phyloP scores from a whole-genome alignment of 345 rosid species.

The Eutrema heterophyllum region DNA sequence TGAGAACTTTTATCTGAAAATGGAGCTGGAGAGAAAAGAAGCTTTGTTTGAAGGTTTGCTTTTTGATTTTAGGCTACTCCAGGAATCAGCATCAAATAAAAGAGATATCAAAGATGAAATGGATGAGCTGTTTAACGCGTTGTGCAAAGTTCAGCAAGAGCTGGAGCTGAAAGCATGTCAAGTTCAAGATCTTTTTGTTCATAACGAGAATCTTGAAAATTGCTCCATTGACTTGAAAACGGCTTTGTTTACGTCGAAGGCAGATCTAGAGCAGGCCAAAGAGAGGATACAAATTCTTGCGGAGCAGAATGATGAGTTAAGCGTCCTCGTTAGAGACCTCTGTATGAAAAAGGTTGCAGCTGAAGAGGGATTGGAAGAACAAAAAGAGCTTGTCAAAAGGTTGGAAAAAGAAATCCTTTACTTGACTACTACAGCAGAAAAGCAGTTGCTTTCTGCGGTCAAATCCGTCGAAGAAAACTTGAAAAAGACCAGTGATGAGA shows the following conservation, averaged over 20 bases:
- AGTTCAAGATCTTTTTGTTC: slow-evolving; percentile 51
- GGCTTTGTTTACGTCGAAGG: slow-evolving; percentile 43
- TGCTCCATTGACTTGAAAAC: slow-evolving; percentile 45
- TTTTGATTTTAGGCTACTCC: slow-evolving; percentile 84
- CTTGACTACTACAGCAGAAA: slow-evolving; percentile 49
- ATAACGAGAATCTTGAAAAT: slow-evolving; percentile 49
- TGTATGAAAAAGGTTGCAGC: slow-evolving; percentile 55
- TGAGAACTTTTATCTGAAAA: slow-evolving; percentile 57
- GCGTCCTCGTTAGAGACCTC: slow-evolving; percentile 56
- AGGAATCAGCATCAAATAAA: slow-evolving; percentile 73
- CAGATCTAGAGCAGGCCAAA: slow-evolving; percentile 55
- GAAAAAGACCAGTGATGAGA: slow-evolving; percentile 40
- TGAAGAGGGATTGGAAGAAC: slow-evolving; percentile 70
- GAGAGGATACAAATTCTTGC: slow-evolving; percentile 48
- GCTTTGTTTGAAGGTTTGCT: slow-evolving; percentile 71
- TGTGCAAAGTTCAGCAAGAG: slow-evolving; percentile 52
- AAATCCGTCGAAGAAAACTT: slow-evolving; percentile 52
- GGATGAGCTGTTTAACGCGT: slow-evolving; percentile 44
- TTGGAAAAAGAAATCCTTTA: slow-evolving; percentile 78
- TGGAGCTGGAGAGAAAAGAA: slow-evolving; percentile 76
- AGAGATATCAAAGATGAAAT: slow-evolving; percentile 71
- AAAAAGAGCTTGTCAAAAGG: slow-evolving; percentile 57
- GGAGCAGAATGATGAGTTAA: slow-evolving; percentile 69
- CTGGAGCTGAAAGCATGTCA: slow-evolving; percentile 60
- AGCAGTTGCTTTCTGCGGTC: slow-evolving; percentile 40